phyloP scores from a whole-genome alignment of 257 asterid species.

The Nicotiana knightiana region DNA sequence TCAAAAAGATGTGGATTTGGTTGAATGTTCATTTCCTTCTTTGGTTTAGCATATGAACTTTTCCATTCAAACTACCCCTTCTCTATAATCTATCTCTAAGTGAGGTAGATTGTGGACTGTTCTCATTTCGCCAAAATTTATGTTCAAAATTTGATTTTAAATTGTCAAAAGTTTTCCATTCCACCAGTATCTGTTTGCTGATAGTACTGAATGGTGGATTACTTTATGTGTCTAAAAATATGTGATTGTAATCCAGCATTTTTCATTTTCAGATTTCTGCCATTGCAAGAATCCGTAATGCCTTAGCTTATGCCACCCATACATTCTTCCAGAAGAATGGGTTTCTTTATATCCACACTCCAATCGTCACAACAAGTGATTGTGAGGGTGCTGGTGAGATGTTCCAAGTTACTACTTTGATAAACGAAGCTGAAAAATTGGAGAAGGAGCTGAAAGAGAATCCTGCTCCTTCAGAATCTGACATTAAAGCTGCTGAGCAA shows the following conservation, averaged over 20 bases:
- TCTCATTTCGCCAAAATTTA: not conserved
- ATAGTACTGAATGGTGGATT: not conserved
- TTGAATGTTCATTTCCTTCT: not conserved
- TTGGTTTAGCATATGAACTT: not conserved
- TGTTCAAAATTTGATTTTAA: not conserved
- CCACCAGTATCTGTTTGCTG: not conserved
- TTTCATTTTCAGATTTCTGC: slow-evolving; percentile 59
- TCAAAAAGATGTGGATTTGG: not conserved
- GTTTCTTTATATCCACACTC: slow-evolving; percentile 87
- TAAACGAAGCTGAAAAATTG: slow-evolving; percentile 63
- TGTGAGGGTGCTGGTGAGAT: slow-evolving; percentile 99
- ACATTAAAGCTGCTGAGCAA: slow-evolving; percentile 53
- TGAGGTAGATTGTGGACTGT: not conserved
- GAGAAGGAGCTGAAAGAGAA: slow-evolving; percentile 72
- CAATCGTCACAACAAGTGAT: slow-evolving; percentile 90
- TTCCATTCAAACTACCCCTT: not conserved
- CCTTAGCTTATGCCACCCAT: slow-evolving; percentile 88
- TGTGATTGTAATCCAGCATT: slow-evolving; percentile 2
- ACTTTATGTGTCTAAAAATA: not conserved
- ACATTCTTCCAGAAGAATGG: slow-evolving; percentile 87
- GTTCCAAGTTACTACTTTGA: slow-evolving; percentile 87
- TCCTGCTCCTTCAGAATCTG: slow-evolving; percentile 67
- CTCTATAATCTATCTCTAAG: not conserved
- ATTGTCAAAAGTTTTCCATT: not conserved
- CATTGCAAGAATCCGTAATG: slow-evolving; percentile 81